phyloP scores from a whole-genome alignment of 805 yeast species.

The Spathaspora girioi region DNA sequence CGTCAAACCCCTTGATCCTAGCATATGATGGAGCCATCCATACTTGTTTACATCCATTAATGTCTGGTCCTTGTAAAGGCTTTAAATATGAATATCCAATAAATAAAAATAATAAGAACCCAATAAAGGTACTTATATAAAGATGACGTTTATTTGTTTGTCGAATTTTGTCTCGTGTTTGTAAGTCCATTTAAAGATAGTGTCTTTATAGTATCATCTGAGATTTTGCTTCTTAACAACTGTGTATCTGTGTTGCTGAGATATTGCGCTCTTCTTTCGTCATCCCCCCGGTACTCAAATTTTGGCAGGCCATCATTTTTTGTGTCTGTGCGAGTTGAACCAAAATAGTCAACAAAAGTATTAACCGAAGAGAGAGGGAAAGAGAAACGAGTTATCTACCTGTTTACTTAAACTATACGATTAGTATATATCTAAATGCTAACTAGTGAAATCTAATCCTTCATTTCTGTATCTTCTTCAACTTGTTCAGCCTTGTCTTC shows the following conservation, averaged over 20 bases:
- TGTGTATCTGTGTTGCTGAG: neutral
- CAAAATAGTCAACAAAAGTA: too few relatives aligned
- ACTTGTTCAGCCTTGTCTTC: slow-evolving; percentile 4
- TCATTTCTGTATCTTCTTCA: slow-evolving; percentile 3
- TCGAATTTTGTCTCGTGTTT: neutral
- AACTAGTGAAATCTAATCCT: neutral
- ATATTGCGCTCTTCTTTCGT: neutral
- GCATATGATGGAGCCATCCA: slow-evolving; percentile 87
- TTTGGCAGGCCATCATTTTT: neutral
- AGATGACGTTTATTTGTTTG: slow-evolving; percentile 9
- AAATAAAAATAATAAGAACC: slow-evolving; percentile 12
- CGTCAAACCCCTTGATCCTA: slow-evolving; percentile 67
- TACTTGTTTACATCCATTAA: slow-evolving; percentile 56
- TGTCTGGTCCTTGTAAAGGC: slow-evolving; percentile 26
- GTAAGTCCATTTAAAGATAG: neutral
- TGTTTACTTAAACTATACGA: too few relatives aligned
- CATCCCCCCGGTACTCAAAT: too few relatives aligned
- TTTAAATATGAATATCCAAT: slow-evolving; percentile 8
- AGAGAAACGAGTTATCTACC: too few relatives aligned
- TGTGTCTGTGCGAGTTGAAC: neutral
- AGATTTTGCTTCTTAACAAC: neutral
- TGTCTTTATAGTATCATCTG: neutral
- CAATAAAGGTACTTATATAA: slow-evolving; percentile 12
- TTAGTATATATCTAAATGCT: too few relatives aligned
- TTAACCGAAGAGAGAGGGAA: too few relatives aligned